Evolutionary conservation across 176 grass and related monocot genomes (phyloP).

Genomic region (Triticum timopheevii): DNA sequence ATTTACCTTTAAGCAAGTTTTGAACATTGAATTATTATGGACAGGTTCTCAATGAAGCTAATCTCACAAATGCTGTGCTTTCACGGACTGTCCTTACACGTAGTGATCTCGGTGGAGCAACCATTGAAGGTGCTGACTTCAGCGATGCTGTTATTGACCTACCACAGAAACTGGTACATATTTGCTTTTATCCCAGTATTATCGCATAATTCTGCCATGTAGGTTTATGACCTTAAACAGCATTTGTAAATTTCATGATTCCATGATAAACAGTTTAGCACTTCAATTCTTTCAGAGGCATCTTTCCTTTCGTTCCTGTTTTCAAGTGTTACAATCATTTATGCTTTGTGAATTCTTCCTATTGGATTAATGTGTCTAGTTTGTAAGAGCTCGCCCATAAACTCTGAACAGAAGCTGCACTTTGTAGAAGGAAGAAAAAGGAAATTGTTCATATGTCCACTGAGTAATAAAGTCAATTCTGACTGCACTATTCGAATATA

Average conservation of each 20-base stretch:
- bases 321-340: background rate
- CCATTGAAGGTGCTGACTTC: slow-evolving; percentile 93
- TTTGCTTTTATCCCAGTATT: background rate
- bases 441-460: background rate
- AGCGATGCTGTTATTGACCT: slow-evolving; percentile 98
- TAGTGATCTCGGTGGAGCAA: slow-evolving; percentile 91
- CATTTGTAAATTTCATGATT: background rate
- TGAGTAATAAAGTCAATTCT: background rate
- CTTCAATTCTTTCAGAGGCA: background rate
- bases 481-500: background rate
- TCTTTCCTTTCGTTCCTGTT: background rate
- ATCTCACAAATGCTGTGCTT: slow-evolving; percentile 92
- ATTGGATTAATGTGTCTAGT: background rate
- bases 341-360: background rate
- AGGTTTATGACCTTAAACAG: background rate
- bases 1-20: slow-evolving; percentile 24
- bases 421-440: background rate
- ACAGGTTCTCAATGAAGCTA: slow-evolving; percentile 98
- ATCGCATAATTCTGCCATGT: background rate
- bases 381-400: background rate
- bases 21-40: slow-evolving; percentile 20
- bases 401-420: background rate
- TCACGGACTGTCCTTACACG: slow-evolving; percentile 80
- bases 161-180: slow-evolving; percentile 72
- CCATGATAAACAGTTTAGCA: background rate